phyloP scores from a whole-genome alignment of 148 eudicot genomes.

The Camellia sinensis region DNA sequence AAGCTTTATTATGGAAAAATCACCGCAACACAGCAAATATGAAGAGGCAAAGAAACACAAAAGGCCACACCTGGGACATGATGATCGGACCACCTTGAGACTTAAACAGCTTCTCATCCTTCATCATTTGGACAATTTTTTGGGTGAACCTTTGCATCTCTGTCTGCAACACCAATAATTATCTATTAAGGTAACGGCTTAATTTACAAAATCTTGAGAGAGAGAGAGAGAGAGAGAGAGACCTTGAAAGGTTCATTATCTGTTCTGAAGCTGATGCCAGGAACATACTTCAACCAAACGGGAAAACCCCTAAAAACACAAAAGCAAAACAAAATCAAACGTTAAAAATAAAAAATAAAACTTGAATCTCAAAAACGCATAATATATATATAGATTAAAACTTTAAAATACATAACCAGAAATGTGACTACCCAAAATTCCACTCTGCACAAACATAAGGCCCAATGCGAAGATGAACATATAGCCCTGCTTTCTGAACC shows the following conservation, averaged over 20 bases:
- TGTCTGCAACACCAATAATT: slow-evolving; percentile 29
- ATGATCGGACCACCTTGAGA: slow-evolving; percentile 61
- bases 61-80: slow-evolving; percentile 42
- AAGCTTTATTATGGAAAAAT: background rate
- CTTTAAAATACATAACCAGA: background rate
- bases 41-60: background rate
- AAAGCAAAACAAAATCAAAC: background rate
- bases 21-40: background rate
- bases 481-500: slow-evolving; percentile 47
- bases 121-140: slow-evolving; percentile 59
- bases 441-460: slow-evolving; percentile 61
- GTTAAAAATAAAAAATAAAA: background rate
- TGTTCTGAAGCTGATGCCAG: slow-evolving; percentile 50
- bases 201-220: background rate
- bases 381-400: background rate
- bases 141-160: slow-evolving; percentile 53
- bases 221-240: slow-evolving; percentile 12
- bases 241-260: slow-evolving; percentile 58
- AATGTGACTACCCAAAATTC: slow-evolving; percentile 46
- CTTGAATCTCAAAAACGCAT: background rate
- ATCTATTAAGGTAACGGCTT: background rate
- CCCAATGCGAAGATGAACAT: slow-evolving; percentile 51
- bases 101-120: slow-evolving; percentile 36
- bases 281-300: slow-evolving; percentile 55
- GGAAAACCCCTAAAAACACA: slow-evolving; percentile 40